A percentile compares a stretch with the other conserved stretches of the same genome.
Evolutionary conservation across 768 basidiomycete genomes (phyloP).

Genomic region (Wakefieldia striispora): DNA sequence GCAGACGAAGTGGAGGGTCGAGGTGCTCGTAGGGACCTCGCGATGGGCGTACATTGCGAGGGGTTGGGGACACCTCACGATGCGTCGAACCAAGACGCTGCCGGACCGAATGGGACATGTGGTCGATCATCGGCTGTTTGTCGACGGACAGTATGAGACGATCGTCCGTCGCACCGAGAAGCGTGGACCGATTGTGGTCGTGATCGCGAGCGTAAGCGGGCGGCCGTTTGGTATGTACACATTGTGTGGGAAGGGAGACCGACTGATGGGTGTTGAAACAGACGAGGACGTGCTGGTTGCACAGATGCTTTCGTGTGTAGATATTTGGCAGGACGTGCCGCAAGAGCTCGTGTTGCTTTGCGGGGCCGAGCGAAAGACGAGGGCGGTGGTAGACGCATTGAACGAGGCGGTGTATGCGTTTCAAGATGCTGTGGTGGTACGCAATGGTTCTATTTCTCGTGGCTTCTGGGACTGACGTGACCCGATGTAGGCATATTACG

Average conservation of each 20-base stretch:
- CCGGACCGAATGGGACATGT: constrained; percentile 1
- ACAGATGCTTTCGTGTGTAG: constrained; percentile 8
- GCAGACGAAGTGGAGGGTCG: constrained; percentile 1
- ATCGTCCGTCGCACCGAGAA: constrained; percentile 2
- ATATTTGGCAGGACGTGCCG: not conserved
- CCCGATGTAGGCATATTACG: not conserved
- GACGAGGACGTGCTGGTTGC: constrained; percentile 7
- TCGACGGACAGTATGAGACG: not conserved
- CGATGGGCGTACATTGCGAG: constrained; percentile 1
- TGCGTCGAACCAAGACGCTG: not conserved
- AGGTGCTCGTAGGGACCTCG: not conserved
- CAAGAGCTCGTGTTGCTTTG: constrained; percentile 16
- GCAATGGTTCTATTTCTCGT: not conserved
- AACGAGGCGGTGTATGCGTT: not conserved
- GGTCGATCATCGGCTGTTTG: not conserved
- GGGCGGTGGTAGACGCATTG: not conserved
- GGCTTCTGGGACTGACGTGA: not conserved
- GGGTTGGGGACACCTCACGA: constrained; percentile 1
- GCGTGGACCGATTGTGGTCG: constrained; percentile 4
- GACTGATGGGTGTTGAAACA: not conserved
- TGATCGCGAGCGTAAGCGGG: not conserved
- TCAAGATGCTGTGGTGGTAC: constrained; percentile 14
- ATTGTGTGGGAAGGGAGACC: not conserved
- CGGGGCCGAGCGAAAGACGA: constrained; percentile 2
- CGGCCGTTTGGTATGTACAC: constrained; percentile 13